Conservation (phyloP, 2,329 filamentous ascomycete genomes). For the Cladosporium sp. region DNA sequence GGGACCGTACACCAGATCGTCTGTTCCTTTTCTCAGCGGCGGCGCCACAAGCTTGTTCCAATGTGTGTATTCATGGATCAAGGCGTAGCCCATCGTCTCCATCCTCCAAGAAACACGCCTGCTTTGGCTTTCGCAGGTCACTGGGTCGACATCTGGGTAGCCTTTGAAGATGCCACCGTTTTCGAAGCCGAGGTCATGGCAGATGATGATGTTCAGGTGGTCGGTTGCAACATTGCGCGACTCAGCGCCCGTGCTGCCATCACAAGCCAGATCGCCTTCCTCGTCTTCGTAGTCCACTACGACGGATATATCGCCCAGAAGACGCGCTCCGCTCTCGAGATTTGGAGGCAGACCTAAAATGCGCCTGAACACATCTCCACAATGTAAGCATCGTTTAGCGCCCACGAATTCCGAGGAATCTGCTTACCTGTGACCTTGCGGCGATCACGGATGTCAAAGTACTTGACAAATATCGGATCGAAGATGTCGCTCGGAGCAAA, state of each 20-base stretch:
- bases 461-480: no score
- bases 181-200: not conserved
- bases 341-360: no score
- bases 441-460: no score
- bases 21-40: constrained; percentile 1
- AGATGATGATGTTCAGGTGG: not conserved
- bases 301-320: no score
- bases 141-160: not conserved
- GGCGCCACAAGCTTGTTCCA: not conserved
- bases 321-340: no score
- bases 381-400: no score
- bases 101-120: constrained; percentile 10
- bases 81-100: constrained; percentile 6
- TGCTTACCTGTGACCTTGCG: no score
- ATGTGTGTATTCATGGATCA: constrained; percentile 11
- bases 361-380: no score
- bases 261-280: not conserved
- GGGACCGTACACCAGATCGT: not conserved
- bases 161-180: constrained; percentile 1
- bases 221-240: not conserved
- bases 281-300: not conserved
- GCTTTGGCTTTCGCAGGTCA: not conserved
- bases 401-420: no score
- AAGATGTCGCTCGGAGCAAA: no score
- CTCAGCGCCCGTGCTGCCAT: not conserved